A percentile compares a stretch with the other conserved stretches of the same genome.
These are phyloP conservation scores for Cyphellophora europaea DNA, from an alignment of 2,329 filamentous ascomycete genomes.

Conservation along the genomic window DNA sequence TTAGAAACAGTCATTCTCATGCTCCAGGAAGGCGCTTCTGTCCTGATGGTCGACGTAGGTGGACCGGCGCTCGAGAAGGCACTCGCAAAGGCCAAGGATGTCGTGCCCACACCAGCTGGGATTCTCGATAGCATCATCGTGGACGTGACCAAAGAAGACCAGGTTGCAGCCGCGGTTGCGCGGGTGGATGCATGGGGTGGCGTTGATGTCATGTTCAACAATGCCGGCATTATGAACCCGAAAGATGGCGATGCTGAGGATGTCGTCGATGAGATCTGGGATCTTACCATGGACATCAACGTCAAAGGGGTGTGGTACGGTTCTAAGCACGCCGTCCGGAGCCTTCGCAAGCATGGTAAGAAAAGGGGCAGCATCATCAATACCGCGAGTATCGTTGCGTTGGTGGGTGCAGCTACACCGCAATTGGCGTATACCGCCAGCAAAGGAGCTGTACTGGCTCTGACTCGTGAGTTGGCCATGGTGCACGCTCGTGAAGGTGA, in stretches of 20 bases:
- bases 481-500: constrained; percentile 76
- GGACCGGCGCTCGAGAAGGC: constrained; percentile 68
- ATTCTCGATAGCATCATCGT: constrained; percentile 43
- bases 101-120: constrained; percentile 53
- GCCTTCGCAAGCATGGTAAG: constrained; percentile 73
- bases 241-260: constrained; percentile 70
- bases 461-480: constrained; percentile 85
- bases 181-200: constrained; percentile 75
- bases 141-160: constrained; percentile 78
- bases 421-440: constrained; percentile 71
- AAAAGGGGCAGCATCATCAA: constrained; percentile 47
- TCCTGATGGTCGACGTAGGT: constrained; percentile 81
- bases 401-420: constrained; percentile 19
- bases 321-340: constrained; percentile 80
- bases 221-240: constrained; percentile 92
- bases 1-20: constrained; percentile 88
- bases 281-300: constrained; percentile 86
- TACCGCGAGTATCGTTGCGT: constrained; percentile 17
- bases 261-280: constrained; percentile 87
- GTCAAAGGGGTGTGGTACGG: constrained; percentile 97
- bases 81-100: constrained; percentile 61
- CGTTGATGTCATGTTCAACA: constrained; percentile 91
- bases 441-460: constrained; percentile 83
- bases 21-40: constrained; percentile 73
- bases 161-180: constrained; percentile 67